Evolutionary conservation across 2,329 filamentous ascomycete species (phyloP).

Genomic region (Fusarium sp.): DNA sequence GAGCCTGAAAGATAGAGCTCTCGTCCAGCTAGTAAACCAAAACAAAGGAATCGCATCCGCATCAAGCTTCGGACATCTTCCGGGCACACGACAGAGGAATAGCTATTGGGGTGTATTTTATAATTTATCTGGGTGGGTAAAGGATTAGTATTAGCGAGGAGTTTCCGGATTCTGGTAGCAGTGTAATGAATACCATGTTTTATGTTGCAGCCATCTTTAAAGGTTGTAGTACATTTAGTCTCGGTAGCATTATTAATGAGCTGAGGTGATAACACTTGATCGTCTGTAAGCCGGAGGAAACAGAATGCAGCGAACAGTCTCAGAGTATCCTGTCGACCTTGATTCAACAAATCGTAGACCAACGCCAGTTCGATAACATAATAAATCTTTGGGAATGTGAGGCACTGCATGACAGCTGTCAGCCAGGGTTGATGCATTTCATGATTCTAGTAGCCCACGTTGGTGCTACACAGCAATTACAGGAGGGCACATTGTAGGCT

Average conservation of each 20-base stretch:
- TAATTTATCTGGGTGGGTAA: neutral
- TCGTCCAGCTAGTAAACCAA: slow-evolving; percentile 20
- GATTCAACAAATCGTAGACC: neutral
- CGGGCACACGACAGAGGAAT: neutral
- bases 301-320: neutral
- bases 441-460: too few species aligned
- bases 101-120: neutral
- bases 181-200: slow-evolving; percentile 6
- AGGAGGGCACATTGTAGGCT: accelerated
- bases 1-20: slow-evolving; percentile 58
- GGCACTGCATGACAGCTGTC: neutral
- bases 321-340: neutral
- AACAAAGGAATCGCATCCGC: slow-evolving; percentile 15
- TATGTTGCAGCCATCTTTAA: neutral
- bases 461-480: neutral
- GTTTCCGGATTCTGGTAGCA: slow-evolving; percentile 28
- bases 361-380: neutral
- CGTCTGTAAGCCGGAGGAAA: neutral
- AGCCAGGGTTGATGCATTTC: neutral
- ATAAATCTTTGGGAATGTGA: neutral
- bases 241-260: too few species aligned
- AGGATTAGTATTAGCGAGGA: slow-evolving; percentile 28
- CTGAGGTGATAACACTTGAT: neutral
- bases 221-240: neutral
- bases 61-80: slow-evolving; percentile 2